A percentile compares a stretch with the other conserved stretches of the same genome.
These are phyloP conservation scores for Psidium friedrichsthalianum DNA, from an alignment of 345 rosid species.

Conservation along the genomic window DNA sequence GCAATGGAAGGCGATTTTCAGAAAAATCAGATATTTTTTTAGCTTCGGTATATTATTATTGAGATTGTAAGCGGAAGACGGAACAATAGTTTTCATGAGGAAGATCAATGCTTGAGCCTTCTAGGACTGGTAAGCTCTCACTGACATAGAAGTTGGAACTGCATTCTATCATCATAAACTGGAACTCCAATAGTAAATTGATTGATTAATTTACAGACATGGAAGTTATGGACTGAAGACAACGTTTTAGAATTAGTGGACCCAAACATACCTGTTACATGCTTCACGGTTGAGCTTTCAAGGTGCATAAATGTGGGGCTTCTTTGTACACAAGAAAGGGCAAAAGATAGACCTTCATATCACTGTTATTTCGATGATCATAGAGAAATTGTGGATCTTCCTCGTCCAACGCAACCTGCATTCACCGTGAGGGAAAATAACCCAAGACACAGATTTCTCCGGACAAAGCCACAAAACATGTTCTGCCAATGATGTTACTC, in stretches of 20 bases:
- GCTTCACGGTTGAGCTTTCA: background rate
- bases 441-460: background rate
- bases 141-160: background rate
- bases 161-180: background rate
- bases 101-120: slow-evolving; percentile 12
- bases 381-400: slow-evolving; percentile 9
- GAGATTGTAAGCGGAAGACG: slow-evolving; percentile 33
- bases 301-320: slow-evolving; percentile 14
- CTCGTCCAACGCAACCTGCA: slow-evolving; percentile 1
- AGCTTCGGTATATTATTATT: slow-evolving; percentile 32
- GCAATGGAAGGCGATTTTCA: slow-evolving; percentile 26
- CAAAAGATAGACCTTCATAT: slow-evolving; percentile 16
- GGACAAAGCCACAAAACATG: background rate
- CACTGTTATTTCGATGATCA: slow-evolving; percentile 18
- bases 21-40: slow-evolving; percentile 32
- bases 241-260: background rate
- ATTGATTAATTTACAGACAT: slow-evolving; percentile 1
- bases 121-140: slow-evolving; percentile 18
- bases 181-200: background rate
- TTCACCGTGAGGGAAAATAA: background rate
- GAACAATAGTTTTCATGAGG: slow-evolving; percentile 16
- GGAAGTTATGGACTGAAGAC: slow-evolving; percentile 12
- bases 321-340: slow-evolving; percentile 15
- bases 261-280: background rate
- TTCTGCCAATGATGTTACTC: background rate